A percentile compares a stretch with the other conserved stretches of the same genome.
Evolutionary conservation across 1,284 basidiomycete genomes (phyloP).

Genomic region (Heterobasidion occidentale): DNA sequence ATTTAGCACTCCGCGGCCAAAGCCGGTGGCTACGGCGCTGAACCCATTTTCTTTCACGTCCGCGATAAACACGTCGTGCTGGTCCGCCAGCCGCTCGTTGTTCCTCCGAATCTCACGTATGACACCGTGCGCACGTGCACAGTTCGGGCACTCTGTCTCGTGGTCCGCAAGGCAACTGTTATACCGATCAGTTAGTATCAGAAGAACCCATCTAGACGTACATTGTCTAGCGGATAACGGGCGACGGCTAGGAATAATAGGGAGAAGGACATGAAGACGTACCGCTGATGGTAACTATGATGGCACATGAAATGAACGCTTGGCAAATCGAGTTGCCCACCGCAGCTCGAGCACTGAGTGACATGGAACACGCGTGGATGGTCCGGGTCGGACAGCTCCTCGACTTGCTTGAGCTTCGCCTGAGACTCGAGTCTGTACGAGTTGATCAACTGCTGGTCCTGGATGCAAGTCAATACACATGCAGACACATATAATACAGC

Average conservation of each 20-base stretch:
- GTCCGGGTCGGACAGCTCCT: conserved; percentile 68
- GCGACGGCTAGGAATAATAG: background rate
- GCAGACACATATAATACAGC: background rate
- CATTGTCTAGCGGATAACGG: background rate
- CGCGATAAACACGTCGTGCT: conserved; percentile 84
- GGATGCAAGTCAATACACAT: conserved; percentile 3
- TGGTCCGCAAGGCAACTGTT: conserved; percentile 75
- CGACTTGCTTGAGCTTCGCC: conserved; percentile 77
- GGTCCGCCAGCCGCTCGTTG: conserved; percentile 75
- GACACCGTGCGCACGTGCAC: conserved; percentile 81
- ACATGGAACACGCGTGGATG: conserved; percentile 89
- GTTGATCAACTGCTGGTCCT: conserved; percentile 80
- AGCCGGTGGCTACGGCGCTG: conserved; percentile 73
- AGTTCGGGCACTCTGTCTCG: conserved; percentile 85
- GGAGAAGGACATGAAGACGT: conserved; percentile 12
- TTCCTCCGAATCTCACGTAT: conserved; percentile 82
- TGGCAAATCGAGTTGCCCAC: conserved; percentile 85
- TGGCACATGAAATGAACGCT: conserved; percentile 97
- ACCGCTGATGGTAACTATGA: conserved; percentile 95
- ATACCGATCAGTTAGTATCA: background rate
- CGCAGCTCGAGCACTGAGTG: conserved; percentile 84
- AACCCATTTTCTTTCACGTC: conserved; percentile 86
- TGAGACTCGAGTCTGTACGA: conserved; percentile 85
- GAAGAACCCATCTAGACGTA: background rate
- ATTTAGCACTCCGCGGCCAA: conserved; percentile 68